Base-by-base conservation (phyloP, 768 basidiomycete genomes). In the Scleroderma citrinum region DNA sequence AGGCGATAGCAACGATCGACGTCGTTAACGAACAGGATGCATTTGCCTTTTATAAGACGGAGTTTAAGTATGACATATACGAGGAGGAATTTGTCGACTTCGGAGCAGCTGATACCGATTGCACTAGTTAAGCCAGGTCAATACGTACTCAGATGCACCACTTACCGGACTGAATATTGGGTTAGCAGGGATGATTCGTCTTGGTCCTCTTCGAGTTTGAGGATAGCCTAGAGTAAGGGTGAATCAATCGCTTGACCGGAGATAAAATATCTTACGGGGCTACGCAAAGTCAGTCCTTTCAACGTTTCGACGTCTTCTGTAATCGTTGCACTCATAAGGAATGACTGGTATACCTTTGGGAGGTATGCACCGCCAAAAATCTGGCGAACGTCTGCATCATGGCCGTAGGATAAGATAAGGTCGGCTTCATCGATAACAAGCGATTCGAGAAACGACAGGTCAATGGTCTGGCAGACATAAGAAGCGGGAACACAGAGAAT, bases 341-440 rank as follows among this genome's bases (percentile, higher is more conserved):
- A 93, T 10, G 90, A 88, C 66, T 92, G 95, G 66, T 81, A 90
- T 52, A 87, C 81, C 64, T 82, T 86, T 46, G 86, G 92, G 26
- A 87, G 77, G 65, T 78, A 85, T 37, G 75, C 78, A 41, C 81
- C 88, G 48, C 68, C 75, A 53, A 87, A 83, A 39, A 83, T 76
- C 50, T 83, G 79, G 23, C 83, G 80, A 39, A 94, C 79, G 51
- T 93, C 91, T 60, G 93, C 89, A 52, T 93, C 87, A 56, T 98
- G 92, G 3, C 96, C 96, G 63, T 98, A 99, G 0, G 94, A 97
- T 17, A 99, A 76, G 46, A 99, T 88, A 32, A 98, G 80, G 63
- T 98, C 96, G 20, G 96, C 96, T 69, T 99, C 96, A 63, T 99
- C 96, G 49, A 99, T 94, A 24, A 95, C 87, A 16, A 99, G 80